phyloP scores from a whole-genome alignment of 768 basidiomycete genomes.

The Mycena amicta region DNA sequence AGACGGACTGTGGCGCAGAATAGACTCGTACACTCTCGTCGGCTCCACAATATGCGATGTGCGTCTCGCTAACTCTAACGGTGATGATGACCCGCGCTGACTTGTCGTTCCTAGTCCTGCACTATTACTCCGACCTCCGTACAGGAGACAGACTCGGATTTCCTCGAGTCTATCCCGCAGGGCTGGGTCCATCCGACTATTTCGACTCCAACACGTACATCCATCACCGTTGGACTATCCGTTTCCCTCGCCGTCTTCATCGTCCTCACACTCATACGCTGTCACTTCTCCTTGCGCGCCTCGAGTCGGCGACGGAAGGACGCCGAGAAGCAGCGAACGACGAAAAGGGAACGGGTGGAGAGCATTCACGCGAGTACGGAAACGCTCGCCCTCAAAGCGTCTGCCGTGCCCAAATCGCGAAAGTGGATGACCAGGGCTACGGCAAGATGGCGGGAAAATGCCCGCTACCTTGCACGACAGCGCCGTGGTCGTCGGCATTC shows the following conservation, averaged over 20 bases:
- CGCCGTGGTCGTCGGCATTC: slow-evolving; percentile 47
- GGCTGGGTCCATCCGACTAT: slow-evolving; percentile 47
- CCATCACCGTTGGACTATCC: slow-evolving; percentile 57
- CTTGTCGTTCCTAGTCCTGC: no score
- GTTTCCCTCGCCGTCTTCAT: slow-evolving; percentile 66
- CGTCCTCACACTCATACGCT: slow-evolving; percentile 59
- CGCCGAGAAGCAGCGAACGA: slow-evolving; percentile 53
- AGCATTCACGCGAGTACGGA: slow-evolving; percentile 28
- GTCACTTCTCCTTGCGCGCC: slow-evolving; percentile 61
- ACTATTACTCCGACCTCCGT: slow-evolving; percentile 20
- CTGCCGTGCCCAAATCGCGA: slow-evolving; percentile 41
- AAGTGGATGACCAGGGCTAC: slow-evolving; percentile 65
- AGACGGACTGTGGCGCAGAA: slow-evolving; percentile 62
- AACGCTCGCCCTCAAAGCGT: slow-evolving; percentile 38
- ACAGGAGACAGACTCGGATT: slow-evolving; percentile 28
- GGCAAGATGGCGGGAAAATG: slow-evolving; percentile 69
- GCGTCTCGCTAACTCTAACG: slow-evolving; percentile 28
- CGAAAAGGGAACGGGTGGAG: background rate
- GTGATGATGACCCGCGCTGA: slow-evolving; percentile 1
- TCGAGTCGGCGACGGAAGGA: slow-evolving; percentile 29
- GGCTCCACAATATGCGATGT: slow-evolving; percentile 71
- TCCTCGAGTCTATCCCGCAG: slow-evolving; percentile 48
- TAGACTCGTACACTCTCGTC: slow-evolving; percentile 60
- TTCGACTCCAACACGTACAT: slow-evolving; percentile 36
- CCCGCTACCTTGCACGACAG: slow-evolving; percentile 61